These are phyloP conservation scores for Anisodus acutangulus DNA, from an alignment of 257 asterid genomes.

Conservation along the genomic window DNA sequence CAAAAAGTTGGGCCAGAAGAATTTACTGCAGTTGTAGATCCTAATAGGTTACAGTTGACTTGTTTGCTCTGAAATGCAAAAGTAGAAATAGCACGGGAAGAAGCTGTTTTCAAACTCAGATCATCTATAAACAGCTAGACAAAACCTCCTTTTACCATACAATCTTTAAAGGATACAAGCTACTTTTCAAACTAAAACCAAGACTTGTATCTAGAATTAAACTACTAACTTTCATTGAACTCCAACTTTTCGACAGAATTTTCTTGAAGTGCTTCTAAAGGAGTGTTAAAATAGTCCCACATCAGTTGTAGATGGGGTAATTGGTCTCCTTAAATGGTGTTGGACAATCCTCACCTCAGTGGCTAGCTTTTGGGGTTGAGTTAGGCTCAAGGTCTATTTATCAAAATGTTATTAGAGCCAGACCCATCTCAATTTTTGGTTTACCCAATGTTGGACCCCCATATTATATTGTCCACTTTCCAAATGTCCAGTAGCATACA, in stretches of 20 bases:
- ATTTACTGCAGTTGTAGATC: background rate
- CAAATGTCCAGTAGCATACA: no score
- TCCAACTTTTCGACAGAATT: background rate
- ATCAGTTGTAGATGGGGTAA: background rate
- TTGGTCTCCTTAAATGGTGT: background rate
- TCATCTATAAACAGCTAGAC: background rate
- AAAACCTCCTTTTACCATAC: background rate
- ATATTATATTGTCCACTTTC: no score
- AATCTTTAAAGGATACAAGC: background rate
- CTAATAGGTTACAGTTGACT: constrained; percentile 11
- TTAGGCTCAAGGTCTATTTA: no score
- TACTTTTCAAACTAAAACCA: background rate
- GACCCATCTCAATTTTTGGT: background rate
- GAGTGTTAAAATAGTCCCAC: background rate
- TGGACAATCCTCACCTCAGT: background rate
- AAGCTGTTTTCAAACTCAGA: background rate
- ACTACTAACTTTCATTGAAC: background rate
- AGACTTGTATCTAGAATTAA: background rate
- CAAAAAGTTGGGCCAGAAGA: background rate
- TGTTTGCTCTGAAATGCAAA: background rate
- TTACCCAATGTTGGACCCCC: background rate
- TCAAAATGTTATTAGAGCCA: background rate
- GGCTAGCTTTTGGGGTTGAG: background rate
- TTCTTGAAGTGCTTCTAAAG: background rate
- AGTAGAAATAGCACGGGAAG: background rate